Evolutionary conservation across 2,329 filamentous ascomycete genomes (phyloP).

Genomic region (Metarhizium album): DNA sequence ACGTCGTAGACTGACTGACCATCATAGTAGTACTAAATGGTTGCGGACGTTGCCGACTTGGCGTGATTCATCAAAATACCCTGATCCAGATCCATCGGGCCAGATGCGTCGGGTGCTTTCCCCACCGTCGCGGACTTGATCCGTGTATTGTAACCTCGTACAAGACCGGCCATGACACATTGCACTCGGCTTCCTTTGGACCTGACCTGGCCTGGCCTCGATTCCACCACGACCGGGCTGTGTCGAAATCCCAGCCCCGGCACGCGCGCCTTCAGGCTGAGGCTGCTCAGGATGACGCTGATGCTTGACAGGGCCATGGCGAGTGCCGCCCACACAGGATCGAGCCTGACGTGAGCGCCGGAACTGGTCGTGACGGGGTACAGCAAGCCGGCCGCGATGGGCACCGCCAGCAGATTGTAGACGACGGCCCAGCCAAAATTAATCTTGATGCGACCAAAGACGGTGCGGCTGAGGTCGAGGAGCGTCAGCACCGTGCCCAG

Average conservation of each 20-base stretch:
- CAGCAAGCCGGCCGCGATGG: conserved; percentile 69
- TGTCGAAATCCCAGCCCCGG: conserved; percentile 33
- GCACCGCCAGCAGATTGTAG: conserved; percentile 70
- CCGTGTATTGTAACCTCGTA: too few species aligned
- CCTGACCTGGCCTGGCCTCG: too few species aligned
- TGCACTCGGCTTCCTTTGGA: not conserved
- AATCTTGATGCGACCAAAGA: conserved; percentile 69
- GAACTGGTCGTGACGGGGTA: conserved; percentile 42
- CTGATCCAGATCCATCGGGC: too few species aligned
- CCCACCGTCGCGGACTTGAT: too few species aligned
- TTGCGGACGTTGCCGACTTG: too few species aligned
- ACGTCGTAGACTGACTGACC: too few species aligned
- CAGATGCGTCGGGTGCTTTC: too few species aligned
- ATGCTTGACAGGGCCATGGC: conserved; percentile 92
- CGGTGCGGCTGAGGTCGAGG: conserved; percentile 56
- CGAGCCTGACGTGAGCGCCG: conserved; percentile 50
- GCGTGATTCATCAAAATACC: too few species aligned
- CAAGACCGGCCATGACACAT: not conserved
- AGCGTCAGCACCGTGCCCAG: conserved; percentile 62
- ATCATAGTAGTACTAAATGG: too few species aligned
- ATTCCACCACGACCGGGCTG: conserved; percentile 1
- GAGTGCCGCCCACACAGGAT: conserved; percentile 77
- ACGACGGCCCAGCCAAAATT: conserved; percentile 81
- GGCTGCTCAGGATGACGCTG: conserved; percentile 74
- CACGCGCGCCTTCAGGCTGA: conserved; percentile 50